These are phyloP conservation scores for Xylaria sp. DNA, from an alignment of 2,329 filamentous ascomycete genomes.

Conservation along the genomic window DNA sequence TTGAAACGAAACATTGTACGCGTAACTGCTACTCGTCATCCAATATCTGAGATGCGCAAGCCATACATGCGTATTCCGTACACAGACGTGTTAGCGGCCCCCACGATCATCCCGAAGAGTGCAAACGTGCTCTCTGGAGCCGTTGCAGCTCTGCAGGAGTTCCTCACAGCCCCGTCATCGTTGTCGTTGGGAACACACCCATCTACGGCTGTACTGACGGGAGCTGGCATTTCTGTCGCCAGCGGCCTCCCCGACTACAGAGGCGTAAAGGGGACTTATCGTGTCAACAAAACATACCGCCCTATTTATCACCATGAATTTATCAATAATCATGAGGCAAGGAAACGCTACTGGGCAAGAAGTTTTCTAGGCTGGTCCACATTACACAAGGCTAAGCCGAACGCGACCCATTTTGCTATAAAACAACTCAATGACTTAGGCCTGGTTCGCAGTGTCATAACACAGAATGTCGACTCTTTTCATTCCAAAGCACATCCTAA, in stretches of 20 bases:
- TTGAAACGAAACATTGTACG: constrained; percentile 16
- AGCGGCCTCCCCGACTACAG: constrained; percentile 94
- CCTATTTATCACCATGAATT: constrained; percentile 97
- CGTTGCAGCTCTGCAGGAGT: constrained; percentile 78
- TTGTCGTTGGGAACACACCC: constrained; percentile 57
- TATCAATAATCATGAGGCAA: constrained; percentile 78
- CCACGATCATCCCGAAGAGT: constrained; percentile 77
- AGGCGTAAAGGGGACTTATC: constrained; percentile 89
- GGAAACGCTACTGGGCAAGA: constrained; percentile 95
- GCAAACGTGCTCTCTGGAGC: constrained; percentile 78
- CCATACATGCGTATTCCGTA: constrained; percentile 90
- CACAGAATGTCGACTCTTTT: constrained; percentile 98
- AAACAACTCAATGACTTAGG: constrained; percentile 77
- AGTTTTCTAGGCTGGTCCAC: constrained; percentile 94
- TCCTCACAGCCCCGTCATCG: constrained; percentile 73
- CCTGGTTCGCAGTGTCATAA: constrained; percentile 80
- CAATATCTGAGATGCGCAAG: constrained; percentile 66
- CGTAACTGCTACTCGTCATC: constrained; percentile 22
- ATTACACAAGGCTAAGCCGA: constrained; percentile 81
- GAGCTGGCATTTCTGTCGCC: constrained; percentile 92
- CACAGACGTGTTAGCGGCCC: constrained; percentile 81
- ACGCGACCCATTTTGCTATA: constrained; percentile 82
- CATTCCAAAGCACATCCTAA: constrained; percentile 81
- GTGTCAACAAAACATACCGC: constrained; percentile 87
- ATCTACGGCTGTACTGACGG: constrained; percentile 69